Conservation (phyloP, 2,329 filamentous ascomycete genomes). For the Hypoxylon sp. region DNA sequence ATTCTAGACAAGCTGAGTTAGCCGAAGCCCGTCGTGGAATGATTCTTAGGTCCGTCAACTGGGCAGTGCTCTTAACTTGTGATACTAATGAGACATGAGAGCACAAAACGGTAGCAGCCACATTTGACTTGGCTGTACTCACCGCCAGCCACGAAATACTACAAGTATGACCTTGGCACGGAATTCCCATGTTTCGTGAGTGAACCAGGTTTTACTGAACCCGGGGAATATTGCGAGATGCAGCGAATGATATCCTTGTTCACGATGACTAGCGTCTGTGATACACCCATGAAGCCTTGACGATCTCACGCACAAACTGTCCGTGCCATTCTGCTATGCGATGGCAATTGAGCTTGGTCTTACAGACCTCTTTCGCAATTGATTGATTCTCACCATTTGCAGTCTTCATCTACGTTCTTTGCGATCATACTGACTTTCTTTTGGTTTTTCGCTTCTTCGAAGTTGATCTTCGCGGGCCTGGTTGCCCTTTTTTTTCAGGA, state of each 20-base stretch:
- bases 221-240: slow-evolving; percentile 17
- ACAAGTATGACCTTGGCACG: neutral
- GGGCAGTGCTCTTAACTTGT: neutral
- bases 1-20: neutral
- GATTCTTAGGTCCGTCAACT: neutral
- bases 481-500: slow-evolving; percentile 42
- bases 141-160: slow-evolving; percentile 1
- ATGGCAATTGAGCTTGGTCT: slow-evolving; percentile 8
- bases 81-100: neutral
- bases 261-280: slow-evolving; percentile 25
- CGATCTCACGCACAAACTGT: slow-evolving; percentile 36
- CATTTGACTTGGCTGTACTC: neutral
- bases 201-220: slow-evolving; percentile 14
- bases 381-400: slow-evolving; percentile 20
- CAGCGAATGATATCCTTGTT: slow-evolving; percentile 32
- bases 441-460: slow-evolving; percentile 48
- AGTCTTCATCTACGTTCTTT: slow-evolving; percentile 17
- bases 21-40: neutral
- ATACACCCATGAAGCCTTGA: slow-evolving; percentile 35
- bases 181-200: slow-evolving; percentile 24
- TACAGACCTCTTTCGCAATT: slow-evolving; percentile 11
- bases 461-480: slow-evolving; percentile 54
- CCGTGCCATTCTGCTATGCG: slow-evolving; percentile 28
- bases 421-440: slow-evolving; percentile 13
- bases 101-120: neutral